Evolutionary conservation across 148 eudicot species (phyloP).

Genomic region (Salicornia ramosissima): DNA sequence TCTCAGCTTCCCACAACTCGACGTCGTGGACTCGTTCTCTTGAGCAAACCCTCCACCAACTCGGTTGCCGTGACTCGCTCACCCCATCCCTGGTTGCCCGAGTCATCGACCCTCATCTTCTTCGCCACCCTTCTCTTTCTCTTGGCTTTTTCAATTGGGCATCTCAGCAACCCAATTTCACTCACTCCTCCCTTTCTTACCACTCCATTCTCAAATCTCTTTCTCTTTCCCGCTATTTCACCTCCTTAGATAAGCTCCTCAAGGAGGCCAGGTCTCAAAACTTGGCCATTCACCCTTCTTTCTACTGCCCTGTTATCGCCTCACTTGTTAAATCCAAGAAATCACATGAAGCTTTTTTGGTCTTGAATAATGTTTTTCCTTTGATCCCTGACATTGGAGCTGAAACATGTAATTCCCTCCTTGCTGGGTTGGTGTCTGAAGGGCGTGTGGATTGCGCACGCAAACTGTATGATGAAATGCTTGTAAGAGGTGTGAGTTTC

Average conservation of each 20-base stretch:
- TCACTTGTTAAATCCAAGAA: constrained; percentile 37
- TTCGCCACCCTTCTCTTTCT: constrained; percentile 68
- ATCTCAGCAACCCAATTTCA: constrained; percentile 70
- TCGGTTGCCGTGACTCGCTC: constrained; percentile 53
- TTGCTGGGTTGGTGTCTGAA: constrained; percentile 55
- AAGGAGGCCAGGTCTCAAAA: constrained; percentile 38
- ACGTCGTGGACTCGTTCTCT: constrained; percentile 52
- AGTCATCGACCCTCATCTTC: constrained; percentile 83
- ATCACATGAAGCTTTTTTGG: constrained; percentile 40
- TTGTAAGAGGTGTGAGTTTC: constrained; percentile 42
- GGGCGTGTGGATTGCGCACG: constrained; percentile 43
- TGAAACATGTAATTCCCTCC: constrained; percentile 51
- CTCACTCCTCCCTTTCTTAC: constrained; percentile 50
- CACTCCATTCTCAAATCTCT: constrained; percentile 64
- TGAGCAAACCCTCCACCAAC: constrained; percentile 63
- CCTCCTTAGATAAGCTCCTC: constrained; percentile 44
- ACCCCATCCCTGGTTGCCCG: constrained; percentile 59
- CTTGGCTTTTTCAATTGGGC: constrained; percentile 93
- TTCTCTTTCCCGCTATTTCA: constrained; percentile 51
- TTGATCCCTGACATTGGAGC: constrained; percentile 35
- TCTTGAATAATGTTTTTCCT: constrained; percentile 30
- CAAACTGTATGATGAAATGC: constrained; percentile 75
- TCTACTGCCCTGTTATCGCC: constrained; percentile 36
- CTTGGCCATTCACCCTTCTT: constrained; percentile 32
- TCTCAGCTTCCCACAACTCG: constrained; percentile 39